A percentile compares a stretch with the other conserved stretches of the same genome.
phyloP scores from a whole-genome alignment of 768 basidiomycete genomes.

The Hericium coralloides region DNA sequence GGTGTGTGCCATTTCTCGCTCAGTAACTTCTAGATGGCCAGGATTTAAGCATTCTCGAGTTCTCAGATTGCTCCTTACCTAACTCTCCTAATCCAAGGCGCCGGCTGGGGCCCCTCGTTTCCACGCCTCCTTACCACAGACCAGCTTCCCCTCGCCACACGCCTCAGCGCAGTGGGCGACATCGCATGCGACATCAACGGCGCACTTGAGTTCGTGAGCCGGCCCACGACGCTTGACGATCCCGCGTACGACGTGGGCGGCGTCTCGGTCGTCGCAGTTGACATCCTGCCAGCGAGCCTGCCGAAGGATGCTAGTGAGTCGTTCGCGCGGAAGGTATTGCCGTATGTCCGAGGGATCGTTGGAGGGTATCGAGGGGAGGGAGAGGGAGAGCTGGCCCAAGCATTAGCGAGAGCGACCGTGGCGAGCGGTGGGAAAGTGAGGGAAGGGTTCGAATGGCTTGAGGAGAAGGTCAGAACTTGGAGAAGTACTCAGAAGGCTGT shows the following conservation, averaged over 20 bases:
- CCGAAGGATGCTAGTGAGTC: slow-evolving; percentile 74
- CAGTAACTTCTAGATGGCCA: slow-evolving; percentile 20
- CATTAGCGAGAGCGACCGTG: slow-evolving; percentile 66
- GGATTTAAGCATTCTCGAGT: no score
- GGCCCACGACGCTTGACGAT: slow-evolving; percentile 66
- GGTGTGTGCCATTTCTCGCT: slow-evolving; percentile 27
- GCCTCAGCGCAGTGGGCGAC: slow-evolving; percentile 73
- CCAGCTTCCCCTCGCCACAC: slow-evolving; percentile 38
- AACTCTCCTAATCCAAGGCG: slow-evolving; percentile 78
- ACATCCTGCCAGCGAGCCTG: slow-evolving; percentile 82
- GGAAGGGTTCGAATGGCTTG: slow-evolving; percentile 50
- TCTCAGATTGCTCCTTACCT: slow-evolving; percentile 69
- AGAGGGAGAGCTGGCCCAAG: slow-evolving; percentile 25
- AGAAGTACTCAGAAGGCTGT: slow-evolving; percentile 10
- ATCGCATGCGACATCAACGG: slow-evolving; percentile 91
- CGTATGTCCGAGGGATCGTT: slow-evolving; percentile 58
- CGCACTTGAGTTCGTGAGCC: slow-evolving; percentile 74
- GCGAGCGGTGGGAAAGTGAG: slow-evolving; percentile 48
- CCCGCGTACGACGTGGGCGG: slow-evolving; percentile 63
- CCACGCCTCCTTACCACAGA: slow-evolving; percentile 71
- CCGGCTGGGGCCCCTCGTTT: slow-evolving; percentile 73
- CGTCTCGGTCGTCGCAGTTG: slow-evolving; percentile 81
- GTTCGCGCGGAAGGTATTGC: slow-evolving; percentile 58
- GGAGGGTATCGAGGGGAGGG: slow-evolving; percentile 24
- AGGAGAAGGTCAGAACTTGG: slow-evolving; percentile 39